Evolutionary conservation across 495 filamentous ascomycete species (phyloP), one percentile per base, ranked within the genome.

Genomic region (Aspergillus steynii): DNA sequence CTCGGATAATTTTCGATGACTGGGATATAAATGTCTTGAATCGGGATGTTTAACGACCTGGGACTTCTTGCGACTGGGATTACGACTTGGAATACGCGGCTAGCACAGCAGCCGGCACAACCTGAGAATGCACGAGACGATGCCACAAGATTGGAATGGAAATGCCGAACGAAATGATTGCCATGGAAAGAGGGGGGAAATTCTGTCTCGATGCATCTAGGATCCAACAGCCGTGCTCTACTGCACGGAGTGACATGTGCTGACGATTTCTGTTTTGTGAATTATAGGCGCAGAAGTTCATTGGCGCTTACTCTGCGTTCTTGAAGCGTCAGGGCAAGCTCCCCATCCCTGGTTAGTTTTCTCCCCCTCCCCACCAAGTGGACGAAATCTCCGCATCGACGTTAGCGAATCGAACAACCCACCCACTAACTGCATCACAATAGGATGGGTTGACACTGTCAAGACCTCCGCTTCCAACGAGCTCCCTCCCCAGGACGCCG

Each of bases 271-370:
- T 61, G 67, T 27, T 61, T 60, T 61, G 61, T 55, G 55, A 55
- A 64, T 47, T 68, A 77, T 71, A 90, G 89, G 90, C 93, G 75
- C 90, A 94, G 76, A 94, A 97, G 84, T 97, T 97, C 84, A 94
- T 97, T 79, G 78, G 83, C 63, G 89, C 92, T 78, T 98, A 98
- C 80, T 88, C 93, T 69, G 92, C 88, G 78, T 98, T 98, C 86
- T 80, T 98, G 85, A 98, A 98, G 89, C 88, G 94, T 74, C 94
- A 97, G 85, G 94, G 94, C 76, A 97, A 97, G 85, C 92, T 98
- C 67, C 92, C 91, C 72, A 96, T 97, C 71, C 93, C 93, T 73
- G 93, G 93, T 93, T 60, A 55, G 74, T 74, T 51, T 37, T 65
- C 63, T 46, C 51, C 28, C 37, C 59, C 5, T 7, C 47, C 29